Evolutionary conservation across 768 basidiomycete genomes (phyloP).

Genomic region (Dentipellis sp.): DNA sequence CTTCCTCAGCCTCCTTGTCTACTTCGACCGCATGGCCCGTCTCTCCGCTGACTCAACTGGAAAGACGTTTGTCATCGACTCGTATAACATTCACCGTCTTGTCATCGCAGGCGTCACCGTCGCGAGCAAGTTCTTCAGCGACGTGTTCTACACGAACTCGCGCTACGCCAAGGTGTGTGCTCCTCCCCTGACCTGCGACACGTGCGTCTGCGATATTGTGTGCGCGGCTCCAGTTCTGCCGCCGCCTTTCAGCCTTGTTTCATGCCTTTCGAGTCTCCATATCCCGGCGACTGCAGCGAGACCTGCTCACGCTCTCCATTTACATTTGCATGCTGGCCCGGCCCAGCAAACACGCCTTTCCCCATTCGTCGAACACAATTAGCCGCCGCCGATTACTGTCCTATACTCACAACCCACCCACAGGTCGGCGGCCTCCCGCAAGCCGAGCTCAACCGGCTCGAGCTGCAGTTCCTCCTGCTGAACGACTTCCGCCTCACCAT

Average conservation of each 20-base stretch:
- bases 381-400: slow-evolving; percentile 1
- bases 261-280: background rate
- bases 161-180: slow-evolving; percentile 86
- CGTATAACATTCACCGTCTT: slow-evolving; percentile 92
- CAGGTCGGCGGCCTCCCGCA: slow-evolving; percentile 95
- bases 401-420: slow-evolving; percentile 1
- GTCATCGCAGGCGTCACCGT: slow-evolving; percentile 98
- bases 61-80: slow-evolving; percentile 83
- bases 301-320: too few relatives aligned
- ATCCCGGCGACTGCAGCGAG: background rate
- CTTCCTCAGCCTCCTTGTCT: slow-evolving; percentile 87
- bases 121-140: slow-evolving; percentile 98
- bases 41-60: slow-evolving; percentile 40
- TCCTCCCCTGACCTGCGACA: background rate
- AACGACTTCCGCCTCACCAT: slow-evolving; percentile 94
- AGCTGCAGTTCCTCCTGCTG: slow-evolving; percentile 92
- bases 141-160: slow-evolving; percentile 98
- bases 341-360: too few relatives aligned
- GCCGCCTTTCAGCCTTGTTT: background rate
- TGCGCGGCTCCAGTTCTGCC: background rate
- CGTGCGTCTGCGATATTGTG: slow-evolving; percentile 1
- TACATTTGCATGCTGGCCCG: too few relatives aligned
- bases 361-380: too few relatives aligned
- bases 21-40: slow-evolving; percentile 93
- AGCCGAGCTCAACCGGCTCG: slow-evolving; percentile 89